Percentiles rank a stretch among this genome's conserved stretches.
phyloP scores from a whole-genome alignment of 495 filamentous ascomycete species.

The Astrothelium macrocarpum region DNA sequence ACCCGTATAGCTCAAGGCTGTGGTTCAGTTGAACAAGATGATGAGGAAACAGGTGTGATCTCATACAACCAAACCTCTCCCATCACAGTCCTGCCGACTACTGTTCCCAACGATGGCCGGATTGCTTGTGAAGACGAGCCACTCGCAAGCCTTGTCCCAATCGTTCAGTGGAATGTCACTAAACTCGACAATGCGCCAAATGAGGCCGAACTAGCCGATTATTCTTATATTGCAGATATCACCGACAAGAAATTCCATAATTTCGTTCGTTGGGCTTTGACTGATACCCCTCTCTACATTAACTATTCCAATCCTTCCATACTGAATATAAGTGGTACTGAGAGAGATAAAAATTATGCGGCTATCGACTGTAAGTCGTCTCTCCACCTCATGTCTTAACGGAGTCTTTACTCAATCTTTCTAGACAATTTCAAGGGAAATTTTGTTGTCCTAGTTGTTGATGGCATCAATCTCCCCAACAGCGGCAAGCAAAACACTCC shows the following conservation, averaged over 20 bases:
- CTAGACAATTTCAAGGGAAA: conserved; percentile 16
- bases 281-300: conserved; percentile 17
- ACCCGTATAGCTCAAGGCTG: conserved; percentile 4
- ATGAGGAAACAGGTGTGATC: conserved; percentile 10
- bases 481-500: neutral
- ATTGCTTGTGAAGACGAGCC: conserved; percentile 17
- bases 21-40: conserved; percentile 8
- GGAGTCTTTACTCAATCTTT: neutral
- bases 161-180: conserved; percentile 17
- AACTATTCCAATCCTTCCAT: conserved; percentile 22
- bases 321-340: conserved; percentile 15
- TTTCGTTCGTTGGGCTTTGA: conserved; percentile 15
- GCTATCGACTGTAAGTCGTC: conserved; percentile 15
- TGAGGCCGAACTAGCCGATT: conserved; percentile 7
- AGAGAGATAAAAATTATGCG: conserved; percentile 16
- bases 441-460: conserved; percentile 22
- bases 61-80: neutral
- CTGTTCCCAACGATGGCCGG: conserved; percentile 4
- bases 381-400: neutral
- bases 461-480: conserved; percentile 1
- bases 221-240: conserved; percentile 12
- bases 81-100: neutral
- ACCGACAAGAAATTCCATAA: conserved; percentile 1
- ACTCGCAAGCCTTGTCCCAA: conserved; percentile 8
- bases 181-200: conserved; percentile 13